phyloP scores from a whole-genome alignment of 129 eudicot genomes.

The Artemisia argyi region DNA sequence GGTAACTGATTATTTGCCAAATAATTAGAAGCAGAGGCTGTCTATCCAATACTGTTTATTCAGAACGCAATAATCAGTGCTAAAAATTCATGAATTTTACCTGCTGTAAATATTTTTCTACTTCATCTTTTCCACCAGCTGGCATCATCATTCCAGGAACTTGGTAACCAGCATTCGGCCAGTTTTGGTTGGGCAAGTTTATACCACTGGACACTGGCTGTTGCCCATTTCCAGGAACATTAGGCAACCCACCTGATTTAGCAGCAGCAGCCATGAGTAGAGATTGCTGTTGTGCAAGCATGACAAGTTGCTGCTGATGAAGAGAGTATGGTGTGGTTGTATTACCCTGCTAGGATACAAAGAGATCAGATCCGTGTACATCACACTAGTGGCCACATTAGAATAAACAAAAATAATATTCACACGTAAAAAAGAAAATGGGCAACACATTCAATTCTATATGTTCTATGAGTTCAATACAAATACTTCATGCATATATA shows the following conservation, averaged over 20 bases:
- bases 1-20: not conserved
- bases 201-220: slow-evolving; percentile 54
- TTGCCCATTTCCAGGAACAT: slow-evolving; percentile 48
- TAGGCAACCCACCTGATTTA: slow-evolving; percentile 58
- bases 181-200: slow-evolving; percentile 53
- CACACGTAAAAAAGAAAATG: not conserved
- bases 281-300: slow-evolving; percentile 78
- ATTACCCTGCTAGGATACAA: slow-evolving; percentile 55
- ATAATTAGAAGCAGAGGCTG: not conserved
- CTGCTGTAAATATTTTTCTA: slow-evolving; percentile 64
- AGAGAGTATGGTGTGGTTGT: slow-evolving; percentile 46
- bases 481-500: not conserved
- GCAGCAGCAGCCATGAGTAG: slow-evolving; percentile 84
- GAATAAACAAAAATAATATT: not conserved
- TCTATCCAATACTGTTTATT: not conserved
- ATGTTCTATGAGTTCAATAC: not conserved
- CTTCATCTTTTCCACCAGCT: slow-evolving; percentile 49
- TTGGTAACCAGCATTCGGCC: slow-evolving; percentile 74
- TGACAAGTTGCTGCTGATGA: slow-evolving; percentile 54
- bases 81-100: slow-evolving; percentile 33
- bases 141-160: slow-evolving; percentile 74
- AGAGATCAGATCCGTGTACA: not conserved
- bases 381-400: not conserved
- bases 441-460: not conserved
- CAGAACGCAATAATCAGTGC: slow-evolving; percentile 4